Percentiles rank a stretch among this genome's conserved stretches.
phyloP scores from a whole-genome alignment of 768 basidiomycete genomes.

The Lactarius pseudohatsudake region DNA sequence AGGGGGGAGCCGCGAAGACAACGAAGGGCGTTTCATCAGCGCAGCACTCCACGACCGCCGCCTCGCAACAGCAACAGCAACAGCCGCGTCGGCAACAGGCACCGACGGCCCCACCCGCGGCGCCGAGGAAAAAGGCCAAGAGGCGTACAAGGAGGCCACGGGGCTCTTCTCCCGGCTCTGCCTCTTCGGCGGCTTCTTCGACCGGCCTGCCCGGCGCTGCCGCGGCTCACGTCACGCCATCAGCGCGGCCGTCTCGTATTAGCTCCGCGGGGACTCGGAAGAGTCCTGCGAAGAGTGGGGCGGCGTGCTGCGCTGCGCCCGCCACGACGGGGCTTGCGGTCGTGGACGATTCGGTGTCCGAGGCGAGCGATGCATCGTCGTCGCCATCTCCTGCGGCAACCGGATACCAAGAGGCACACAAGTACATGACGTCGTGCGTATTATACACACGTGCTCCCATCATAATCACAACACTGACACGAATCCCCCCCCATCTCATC shows the following conservation, averaged over 20 bases:
- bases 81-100: constrained; percentile 9
- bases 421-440: constrained; percentile 62
- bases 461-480: background rate
- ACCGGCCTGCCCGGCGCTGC: background rate
- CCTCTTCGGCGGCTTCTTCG: background rate
- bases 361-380: constrained; percentile 36
- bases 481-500: background rate
- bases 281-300: background rate
- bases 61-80: background rate
- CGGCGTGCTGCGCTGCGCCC: too few relatives aligned
- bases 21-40: background rate
- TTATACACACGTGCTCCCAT: background rate
- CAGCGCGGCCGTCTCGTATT: background rate
- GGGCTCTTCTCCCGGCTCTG: background rate
- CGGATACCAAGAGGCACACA: constrained; percentile 57
- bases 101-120: constrained; percentile 5
- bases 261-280: background rate
- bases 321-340: constrained; percentile 38
- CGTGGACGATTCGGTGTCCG: constrained; percentile 53
- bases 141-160: background rate
- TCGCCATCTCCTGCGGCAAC: constrained; percentile 23
- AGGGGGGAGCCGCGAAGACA: background rate
- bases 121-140: constrained; percentile 3
- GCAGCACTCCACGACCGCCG: constrained; percentile 7
- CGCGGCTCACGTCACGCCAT: background rate